Base-by-base conservation (phyloP, 306 rosid species). In the Pterocarpus macrocarpus region DNA sequence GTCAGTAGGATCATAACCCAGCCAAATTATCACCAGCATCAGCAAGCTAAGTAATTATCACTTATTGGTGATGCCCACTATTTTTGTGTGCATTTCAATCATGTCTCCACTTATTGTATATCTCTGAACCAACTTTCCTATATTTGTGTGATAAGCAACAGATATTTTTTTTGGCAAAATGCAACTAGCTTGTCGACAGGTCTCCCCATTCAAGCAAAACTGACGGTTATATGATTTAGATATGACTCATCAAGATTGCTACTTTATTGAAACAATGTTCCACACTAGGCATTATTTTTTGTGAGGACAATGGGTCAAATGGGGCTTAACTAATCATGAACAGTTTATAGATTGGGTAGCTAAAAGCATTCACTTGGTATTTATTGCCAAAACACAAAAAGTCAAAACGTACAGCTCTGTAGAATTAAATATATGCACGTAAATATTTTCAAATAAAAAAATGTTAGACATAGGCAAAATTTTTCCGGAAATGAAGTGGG, bases 1-100 rank as follows among this genome's bases (percentile, higher is more conserved):
- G 49, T 71, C 83, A 39, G 63, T 49, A 15, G 49, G 30, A 72
- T 65, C 77, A 58, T 13, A 44, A 28, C 33, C n/a, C 43, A 36
- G 59, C n/a, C 32, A 49, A 30, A 70, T 64, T 56, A 44, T 52
- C 30, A 52, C 14, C 62, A 38, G 30, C 32, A 34, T 4, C 34
- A 47, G 30, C 41, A 32, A 45, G 33, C 49, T 7, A 43, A 22
- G 14, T 28, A 39, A 35, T 1, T 10, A 8, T 64, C 45, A 22
- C 49, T 43, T 43, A 45, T 71, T 28, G 58, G 8, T 8, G 50
- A 30, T 50, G 50, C 58, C 65, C 75, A 78, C 52, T 28, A 50
- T 41, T 58, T 1, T 58, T 1, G 44, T 7, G 28, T 58, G 65
- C 47, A 58, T 79, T 84, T 73, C n/a, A 67, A 64, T 58, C 30